A percentile compares a stretch with the other conserved stretches of the same genome.
phyloP scores from a whole-genome alignment of 495 filamentous ascomycete species.

The Bombardia bombarda region DNA sequence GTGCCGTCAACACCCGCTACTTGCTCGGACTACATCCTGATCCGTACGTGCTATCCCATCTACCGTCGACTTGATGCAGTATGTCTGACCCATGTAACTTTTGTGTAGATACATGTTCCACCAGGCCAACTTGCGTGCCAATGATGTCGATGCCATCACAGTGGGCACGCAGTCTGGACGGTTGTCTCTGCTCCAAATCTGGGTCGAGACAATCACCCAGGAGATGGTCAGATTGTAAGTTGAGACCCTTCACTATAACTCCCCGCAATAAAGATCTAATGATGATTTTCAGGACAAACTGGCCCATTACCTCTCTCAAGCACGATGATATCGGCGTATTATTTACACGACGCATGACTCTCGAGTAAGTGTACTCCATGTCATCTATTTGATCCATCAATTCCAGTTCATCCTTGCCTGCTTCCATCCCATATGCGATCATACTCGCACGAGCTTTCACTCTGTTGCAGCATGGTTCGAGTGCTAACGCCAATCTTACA shows the following conservation, averaged over 20 bases:
- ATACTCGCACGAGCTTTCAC: no score
- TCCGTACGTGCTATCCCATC: slow-evolving; percentile 2
- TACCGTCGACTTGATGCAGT: neutral
- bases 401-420: neutral
- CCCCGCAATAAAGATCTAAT: no score
- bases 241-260: no score
- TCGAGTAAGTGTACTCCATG: slow-evolving; percentile 29
- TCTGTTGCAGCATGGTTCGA: no score
- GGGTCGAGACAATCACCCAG: slow-evolving; percentile 50
- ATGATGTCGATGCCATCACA: slow-evolving; percentile 36
- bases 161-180: slow-evolving; percentile 42
- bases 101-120: slow-evolving; percentile 39
- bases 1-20: slow-evolving; percentile 45
- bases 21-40: slow-evolving; percentile 48
- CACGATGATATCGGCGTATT: slow-evolving; percentile 46
- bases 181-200: slow-evolving; percentile 51
- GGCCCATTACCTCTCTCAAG: slow-evolving; percentile 49
- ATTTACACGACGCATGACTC: slow-evolving; percentile 45
- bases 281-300: slow-evolving; percentile 32
- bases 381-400: neutral
- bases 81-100: neutral
- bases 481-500: no score
- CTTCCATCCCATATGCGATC: neutral
- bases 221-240: slow-evolving; percentile 45
- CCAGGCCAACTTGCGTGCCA: slow-evolving; percentile 53